Evolutionary conservation across 129 eudicot species (phyloP).

Genomic region (Saussurea involucrata): DNA sequence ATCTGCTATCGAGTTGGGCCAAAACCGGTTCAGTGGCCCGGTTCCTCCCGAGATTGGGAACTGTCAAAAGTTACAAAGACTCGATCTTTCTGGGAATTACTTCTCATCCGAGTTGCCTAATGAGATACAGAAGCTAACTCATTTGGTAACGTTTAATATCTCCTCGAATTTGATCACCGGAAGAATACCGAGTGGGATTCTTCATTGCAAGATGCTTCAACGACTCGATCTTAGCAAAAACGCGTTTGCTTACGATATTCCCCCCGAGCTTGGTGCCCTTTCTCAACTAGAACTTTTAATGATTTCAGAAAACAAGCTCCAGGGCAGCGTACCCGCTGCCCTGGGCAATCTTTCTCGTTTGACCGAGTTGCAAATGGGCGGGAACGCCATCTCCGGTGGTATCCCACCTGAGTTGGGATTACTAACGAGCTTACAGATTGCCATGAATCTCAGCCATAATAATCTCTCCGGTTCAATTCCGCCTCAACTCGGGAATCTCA

Average conservation of each 20-base stretch:
- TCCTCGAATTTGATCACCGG: slow-evolving; percentile 75
- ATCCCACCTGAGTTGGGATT: slow-evolving; percentile 80
- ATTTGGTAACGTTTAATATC: slow-evolving; percentile 70
- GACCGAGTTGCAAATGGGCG: slow-evolving; percentile 92
- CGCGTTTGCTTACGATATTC: slow-evolving; percentile 51
- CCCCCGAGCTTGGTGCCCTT: slow-evolving; percentile 65
- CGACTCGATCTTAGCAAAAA: slow-evolving; percentile 86
- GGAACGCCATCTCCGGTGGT: slow-evolving; percentile 65
- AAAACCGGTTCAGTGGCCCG: slow-evolving; percentile 76
- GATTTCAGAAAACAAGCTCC: slow-evolving; percentile 71
- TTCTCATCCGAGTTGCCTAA: slow-evolving; percentile 62
- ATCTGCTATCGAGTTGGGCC: slow-evolving; percentile 76
- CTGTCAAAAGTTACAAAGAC: slow-evolving; percentile 74
- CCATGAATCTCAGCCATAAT: slow-evolving; percentile 77
- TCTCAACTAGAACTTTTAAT: slow-evolving; percentile 72
- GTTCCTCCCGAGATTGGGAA: slow-evolving; percentile 57
- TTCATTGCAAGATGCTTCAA: slow-evolving; percentile 75
- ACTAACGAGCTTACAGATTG: slow-evolving; percentile 77
- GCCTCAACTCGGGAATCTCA: slow-evolving; percentile 73
- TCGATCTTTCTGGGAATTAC: slow-evolving; percentile 72
- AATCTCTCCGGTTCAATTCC: slow-evolving; percentile 79
- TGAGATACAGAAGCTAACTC: slow-evolving; percentile 60
- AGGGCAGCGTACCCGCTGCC: slow-evolving; percentile 72
- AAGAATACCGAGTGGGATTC: slow-evolving; percentile 56
- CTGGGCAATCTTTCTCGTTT: slow-evolving; percentile 73